A percentile compares a stretch with the other conserved stretches of the same genome.
phyloP scores from a whole-genome alignment of 768 basidiomycete genomes.

The Tephrocybe sp. region DNA sequence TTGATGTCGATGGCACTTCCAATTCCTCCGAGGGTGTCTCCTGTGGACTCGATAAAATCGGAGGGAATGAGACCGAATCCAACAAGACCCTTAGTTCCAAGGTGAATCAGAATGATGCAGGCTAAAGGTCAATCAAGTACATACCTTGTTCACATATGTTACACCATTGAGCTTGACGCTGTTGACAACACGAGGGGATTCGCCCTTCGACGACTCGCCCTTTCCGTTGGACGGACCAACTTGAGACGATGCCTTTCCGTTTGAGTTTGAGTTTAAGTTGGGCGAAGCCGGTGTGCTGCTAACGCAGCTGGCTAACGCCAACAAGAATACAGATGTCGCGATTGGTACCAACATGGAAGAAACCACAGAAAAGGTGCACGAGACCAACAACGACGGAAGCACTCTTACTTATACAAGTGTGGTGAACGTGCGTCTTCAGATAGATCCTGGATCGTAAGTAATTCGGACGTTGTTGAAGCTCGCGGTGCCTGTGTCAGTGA shows the following conservation, averaged over 20 bases:
- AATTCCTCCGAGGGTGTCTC: constrained; percentile 61
- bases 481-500: too few relatives aligned
- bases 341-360: constrained; percentile 1
- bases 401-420: not conserved
- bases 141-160: constrained; percentile 13
- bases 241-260: too few relatives aligned
- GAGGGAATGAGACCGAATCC: constrained; percentile 64
- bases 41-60: constrained; percentile 54
- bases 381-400: not conserved
- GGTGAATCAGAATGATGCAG: too few relatives aligned
- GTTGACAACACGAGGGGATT: not conserved
- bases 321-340: constrained; percentile 2
- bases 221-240: too few relatives aligned
- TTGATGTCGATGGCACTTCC: constrained; percentile 64
- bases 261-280: not conserved
- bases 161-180: constrained; percentile 3
- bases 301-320: constrained; percentile 4
- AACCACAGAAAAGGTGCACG: not conserved
- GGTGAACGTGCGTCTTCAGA: not conserved
- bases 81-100: constrained; percentile 45
- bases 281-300: not conserved
- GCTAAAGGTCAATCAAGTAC: not conserved
- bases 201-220: not conserved
- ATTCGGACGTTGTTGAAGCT: too few relatives aligned
- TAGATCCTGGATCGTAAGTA: not conserved